Evolutionary conservation across 306 rosid species (phyloP).

Genomic region (Alnus rubra): DNA sequence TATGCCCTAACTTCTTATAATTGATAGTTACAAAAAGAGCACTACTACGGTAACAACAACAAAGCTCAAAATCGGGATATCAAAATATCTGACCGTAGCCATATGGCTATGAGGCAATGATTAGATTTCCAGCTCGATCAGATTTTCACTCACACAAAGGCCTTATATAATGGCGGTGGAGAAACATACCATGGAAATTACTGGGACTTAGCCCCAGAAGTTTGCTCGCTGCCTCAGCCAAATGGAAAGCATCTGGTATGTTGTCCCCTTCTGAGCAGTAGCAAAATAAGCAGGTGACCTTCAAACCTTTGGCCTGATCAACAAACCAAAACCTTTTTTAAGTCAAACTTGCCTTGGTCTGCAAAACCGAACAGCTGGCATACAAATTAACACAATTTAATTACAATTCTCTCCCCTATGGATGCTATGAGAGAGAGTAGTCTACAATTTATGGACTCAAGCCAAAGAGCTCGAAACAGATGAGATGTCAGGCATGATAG

Average conservation of each 20-base stretch:
- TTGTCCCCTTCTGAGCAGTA: slow-evolving; percentile 98
- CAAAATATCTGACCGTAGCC: neutral
- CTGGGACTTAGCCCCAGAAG: slow-evolving; percentile 47
- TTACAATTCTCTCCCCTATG: neutral
- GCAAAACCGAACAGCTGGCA: neutral
- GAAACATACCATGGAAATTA: slow-evolving; percentile 48
- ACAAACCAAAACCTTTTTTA: slow-evolving; percentile 22
- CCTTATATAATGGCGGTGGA: neutral
- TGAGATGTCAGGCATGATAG: neutral
- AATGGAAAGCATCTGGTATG: slow-evolving; percentile 75
- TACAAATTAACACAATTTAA: neutral
- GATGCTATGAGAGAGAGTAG: neutral
- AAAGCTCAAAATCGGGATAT: neutral
- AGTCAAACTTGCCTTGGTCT: slow-evolving; percentile 9
- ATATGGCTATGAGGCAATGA: neutral
- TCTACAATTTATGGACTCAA: neutral
- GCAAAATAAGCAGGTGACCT: slow-evolving; percentile 86
- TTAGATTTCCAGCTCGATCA: neutral
- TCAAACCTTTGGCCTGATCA: slow-evolving; percentile 82
- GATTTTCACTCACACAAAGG: neutral
- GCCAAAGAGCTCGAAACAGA: neutral
- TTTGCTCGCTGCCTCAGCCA: slow-evolving; percentile 78
- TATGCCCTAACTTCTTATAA: neutral
- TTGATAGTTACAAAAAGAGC: neutral
- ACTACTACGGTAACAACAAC: neutral